Evolutionary conservation across 305 asterid species (phyloP), one percentile per base, ranked within the genome.

Genomic region (Solanum hybrid): DNA sequence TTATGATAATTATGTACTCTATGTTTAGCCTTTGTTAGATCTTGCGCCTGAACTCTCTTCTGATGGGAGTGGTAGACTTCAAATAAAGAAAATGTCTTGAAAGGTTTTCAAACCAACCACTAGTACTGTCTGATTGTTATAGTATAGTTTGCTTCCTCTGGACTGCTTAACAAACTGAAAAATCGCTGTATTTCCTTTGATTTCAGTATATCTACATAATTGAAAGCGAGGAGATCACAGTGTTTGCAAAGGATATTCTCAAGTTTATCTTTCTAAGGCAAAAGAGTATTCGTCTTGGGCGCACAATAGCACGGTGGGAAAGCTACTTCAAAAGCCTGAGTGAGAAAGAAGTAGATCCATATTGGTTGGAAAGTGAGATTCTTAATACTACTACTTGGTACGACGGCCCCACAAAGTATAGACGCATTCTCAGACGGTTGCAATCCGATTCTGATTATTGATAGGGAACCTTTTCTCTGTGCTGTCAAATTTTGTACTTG

Each of bases 121-220:
- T 15, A 82, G 38, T 36, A 36, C 12, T 87, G 79, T 66, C 71
- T 35, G 64, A 35, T 35, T 66, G 51, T 66, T 66, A 24, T 66
- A 10, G 60, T 86, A 45, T 80, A 80, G 36, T 26, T 80, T 22
- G 69, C 80, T 36, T 34, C 17, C 80, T 51, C 26, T 73, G 69
- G 10, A 17, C 35, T 86, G 32, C 51, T 51, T 27, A 45, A 22
- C 22, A 51, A 69, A 36, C 37, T 37, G 64, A 78, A 37, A 84
- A 32, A 45, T 56, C 37, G 75, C 22, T 64, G 31, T 32, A 69
- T 89, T 73, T 89, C 86, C 76, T 90, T 87, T 66, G 1, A 22
- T 91, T 93, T 66, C 97, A 97, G 98, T 95, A 97, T 90, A 90
- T 92, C 40, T 93, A 91, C 92, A 96, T 97, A 87, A 88, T 97